Evolutionary conservation across 2,329 filamentous ascomycete species (phyloP).

Genomic region (Akanthomyces uredinophilus): DNA sequence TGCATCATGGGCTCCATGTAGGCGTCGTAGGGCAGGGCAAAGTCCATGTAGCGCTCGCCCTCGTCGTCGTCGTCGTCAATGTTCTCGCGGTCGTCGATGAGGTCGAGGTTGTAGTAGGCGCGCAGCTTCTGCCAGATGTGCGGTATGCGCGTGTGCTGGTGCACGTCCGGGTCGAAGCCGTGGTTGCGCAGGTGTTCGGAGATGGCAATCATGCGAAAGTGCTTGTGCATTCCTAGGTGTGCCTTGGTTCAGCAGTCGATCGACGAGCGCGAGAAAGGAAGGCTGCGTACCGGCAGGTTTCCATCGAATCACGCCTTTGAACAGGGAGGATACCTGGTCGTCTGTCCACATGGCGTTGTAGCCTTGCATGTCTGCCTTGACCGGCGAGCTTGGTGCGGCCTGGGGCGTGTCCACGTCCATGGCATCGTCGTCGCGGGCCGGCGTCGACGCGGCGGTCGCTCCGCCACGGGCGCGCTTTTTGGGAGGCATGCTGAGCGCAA

Average conservation of each 20-base stretch:
- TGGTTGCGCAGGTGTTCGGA: conserved; percentile 74
- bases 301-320: conserved; percentile 89
- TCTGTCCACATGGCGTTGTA: conserved; percentile 80
- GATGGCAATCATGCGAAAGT: conserved; percentile 87
- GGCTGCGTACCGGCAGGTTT: conserved; percentile 75
- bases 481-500: conserved; percentile 52
- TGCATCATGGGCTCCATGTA: conserved; percentile 45
- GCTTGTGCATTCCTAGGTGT: conserved; percentile 79
- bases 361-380: conserved; percentile 28
- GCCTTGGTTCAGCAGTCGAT: not conserved
- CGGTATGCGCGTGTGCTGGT: conserved; percentile 78
- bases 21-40: conserved; percentile 50
- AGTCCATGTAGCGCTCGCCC: conserved; percentile 58
- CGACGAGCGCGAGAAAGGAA: not conserved
- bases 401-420: conserved; percentile 56
- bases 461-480: conserved; percentile 61
- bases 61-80: conserved; percentile 55
- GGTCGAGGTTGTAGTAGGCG: conserved; percentile 77
- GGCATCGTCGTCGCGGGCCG: conserved; percentile 51
- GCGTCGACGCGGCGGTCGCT: conserved; percentile 53
- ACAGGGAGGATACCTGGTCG: conserved; percentile 86
- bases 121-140: conserved; percentile 88
- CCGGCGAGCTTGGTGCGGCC: conserved; percentile 34
- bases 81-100: conserved; percentile 80
- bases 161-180: conserved; percentile 65